Conservation (phyloP, 768 basidiomycete species). For the Mycena vitilis region DNA sequence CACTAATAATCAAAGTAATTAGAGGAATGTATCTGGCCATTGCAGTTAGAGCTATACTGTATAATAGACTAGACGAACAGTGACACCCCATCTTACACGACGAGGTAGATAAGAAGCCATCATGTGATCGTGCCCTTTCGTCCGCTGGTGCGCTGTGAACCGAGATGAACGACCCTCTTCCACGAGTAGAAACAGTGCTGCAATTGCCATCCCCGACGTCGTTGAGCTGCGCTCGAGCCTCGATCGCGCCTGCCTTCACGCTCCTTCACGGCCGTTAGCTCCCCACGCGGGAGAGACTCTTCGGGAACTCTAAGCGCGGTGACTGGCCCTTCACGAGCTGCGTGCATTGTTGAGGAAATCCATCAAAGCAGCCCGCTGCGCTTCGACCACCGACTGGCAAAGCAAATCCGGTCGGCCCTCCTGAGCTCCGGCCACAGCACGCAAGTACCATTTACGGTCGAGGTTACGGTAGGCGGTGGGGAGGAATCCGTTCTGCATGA, state of each 20-base stretch:
- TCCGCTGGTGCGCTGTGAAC: no score
- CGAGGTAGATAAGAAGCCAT: background rate
- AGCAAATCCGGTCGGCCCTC: slow-evolving; percentile 20
- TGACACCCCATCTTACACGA: slow-evolving; percentile 8
- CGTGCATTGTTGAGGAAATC: slow-evolving; percentile 1
- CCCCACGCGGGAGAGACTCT: no score
- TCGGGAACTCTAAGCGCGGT: no score
- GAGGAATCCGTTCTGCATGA: slow-evolving; percentile 11
- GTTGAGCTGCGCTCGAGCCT: no score
- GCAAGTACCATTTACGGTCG: slow-evolving; percentile 6
- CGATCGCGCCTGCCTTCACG: no score
- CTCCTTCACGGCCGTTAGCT: no score
- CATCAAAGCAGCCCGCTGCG: slow-evolving; percentile 9
- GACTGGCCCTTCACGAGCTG: no score
- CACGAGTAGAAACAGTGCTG: no score
- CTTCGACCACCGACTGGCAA: slow-evolving; percentile 12
- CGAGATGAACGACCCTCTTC: no score
- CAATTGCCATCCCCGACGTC: no score
- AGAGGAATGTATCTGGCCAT: slow-evolving; percentile 9
- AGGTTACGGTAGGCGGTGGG: slow-evolving; percentile 8
- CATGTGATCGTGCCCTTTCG: slow-evolving; percentile 21
- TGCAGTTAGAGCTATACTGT: slow-evolving; percentile 4
- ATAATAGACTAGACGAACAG: slow-evolving; percentile 1
- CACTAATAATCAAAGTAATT: slow-evolving; percentile 16
- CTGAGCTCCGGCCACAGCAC: slow-evolving; percentile 10